A percentile compares a stretch with the other conserved stretches of the same genome.
phyloP scores from a whole-genome alignment of 352 stramenopile species.

The Phytophthora constricta region DNA sequence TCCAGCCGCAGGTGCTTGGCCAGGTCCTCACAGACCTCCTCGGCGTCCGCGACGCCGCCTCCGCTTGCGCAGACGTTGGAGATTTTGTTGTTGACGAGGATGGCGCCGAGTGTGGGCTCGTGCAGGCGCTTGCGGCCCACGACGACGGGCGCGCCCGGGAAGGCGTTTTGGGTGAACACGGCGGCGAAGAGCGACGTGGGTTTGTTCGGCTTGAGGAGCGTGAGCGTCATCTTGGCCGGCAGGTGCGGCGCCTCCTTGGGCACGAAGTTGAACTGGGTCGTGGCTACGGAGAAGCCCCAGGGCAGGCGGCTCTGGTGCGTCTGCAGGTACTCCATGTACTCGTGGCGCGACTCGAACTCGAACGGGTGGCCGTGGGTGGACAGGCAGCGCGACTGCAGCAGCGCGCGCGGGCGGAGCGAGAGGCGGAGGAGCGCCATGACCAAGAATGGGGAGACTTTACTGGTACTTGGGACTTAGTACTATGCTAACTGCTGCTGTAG shows the following conservation, averaged over 20 bases:
- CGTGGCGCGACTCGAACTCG: slow-evolving; percentile 81
- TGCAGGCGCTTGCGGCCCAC: slow-evolving; percentile 92
- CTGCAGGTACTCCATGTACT: slow-evolving; percentile 83
- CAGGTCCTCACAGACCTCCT: slow-evolving; percentile 94
- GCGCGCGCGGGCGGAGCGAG: slow-evolving; percentile 26
- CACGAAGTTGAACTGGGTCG: slow-evolving; percentile 85
- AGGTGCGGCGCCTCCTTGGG: slow-evolving; percentile 82
- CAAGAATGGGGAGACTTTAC: background rate
- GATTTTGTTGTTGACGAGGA: slow-evolving; percentile 99
- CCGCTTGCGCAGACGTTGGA: slow-evolving; percentile 97
- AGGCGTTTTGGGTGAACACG: slow-evolving; percentile 93
- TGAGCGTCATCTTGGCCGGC: slow-evolving; percentile 88
- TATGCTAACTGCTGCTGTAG: no score
- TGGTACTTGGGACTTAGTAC: no score
- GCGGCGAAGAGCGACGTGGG: slow-evolving; percentile 89
- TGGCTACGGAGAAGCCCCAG: slow-evolving; percentile 86
- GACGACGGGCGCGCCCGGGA: slow-evolving; percentile 89
- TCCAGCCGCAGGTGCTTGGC: slow-evolving; percentile 90
- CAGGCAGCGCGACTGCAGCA: slow-evolving; percentile 40
- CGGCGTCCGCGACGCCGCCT: slow-evolving; percentile 92
- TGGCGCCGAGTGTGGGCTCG: slow-evolving; percentile 91
- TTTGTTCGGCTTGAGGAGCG: slow-evolving; percentile 84
- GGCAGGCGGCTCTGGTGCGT: slow-evolving; percentile 83
- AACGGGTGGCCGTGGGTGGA: slow-evolving; percentile 64
- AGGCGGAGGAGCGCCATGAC: slow-evolving; percentile 41